These are phyloP conservation scores for Linderniella brevidens DNA, from an alignment of 257 asterid genomes.

Conservation along the genomic window DNA sequence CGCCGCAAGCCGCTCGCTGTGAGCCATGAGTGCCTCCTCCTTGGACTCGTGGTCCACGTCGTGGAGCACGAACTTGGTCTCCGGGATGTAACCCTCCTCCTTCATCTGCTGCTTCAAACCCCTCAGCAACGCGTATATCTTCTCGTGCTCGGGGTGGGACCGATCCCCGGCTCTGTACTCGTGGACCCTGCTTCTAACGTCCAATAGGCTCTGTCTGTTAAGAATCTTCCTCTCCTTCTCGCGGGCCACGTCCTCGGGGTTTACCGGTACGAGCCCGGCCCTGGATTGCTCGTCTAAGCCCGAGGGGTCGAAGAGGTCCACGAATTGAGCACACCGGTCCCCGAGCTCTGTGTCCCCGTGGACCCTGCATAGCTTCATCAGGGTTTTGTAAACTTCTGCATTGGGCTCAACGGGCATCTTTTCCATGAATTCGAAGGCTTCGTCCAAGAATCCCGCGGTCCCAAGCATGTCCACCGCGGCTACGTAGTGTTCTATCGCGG, in stretches of 20 bases:
- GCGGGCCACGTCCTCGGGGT: slow-evolving; percentile 29
- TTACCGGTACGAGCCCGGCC: slow-evolving; percentile 45
- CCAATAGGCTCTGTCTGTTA: slow-evolving; percentile 35
- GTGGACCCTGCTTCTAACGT: slow-evolving; percentile 37
- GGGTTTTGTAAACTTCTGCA: slow-evolving; percentile 45
- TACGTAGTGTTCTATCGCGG: slow-evolving; percentile 59
- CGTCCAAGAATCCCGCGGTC: slow-evolving; percentile 51
- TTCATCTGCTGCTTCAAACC: slow-evolving; percentile 67
- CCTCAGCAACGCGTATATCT: slow-evolving; percentile 35
- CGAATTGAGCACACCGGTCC: slow-evolving; percentile 53
- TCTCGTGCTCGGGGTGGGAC: slow-evolving; percentile 55
- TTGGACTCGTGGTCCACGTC: slow-evolving; percentile 70
- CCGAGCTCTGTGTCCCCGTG: slow-evolving; percentile 72
- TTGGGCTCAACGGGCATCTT: slow-evolving; percentile 47
- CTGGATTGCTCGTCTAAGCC: slow-evolving; percentile 48
- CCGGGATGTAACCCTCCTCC: slow-evolving; percentile 65
- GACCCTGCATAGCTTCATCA: slow-evolving; percentile 50
- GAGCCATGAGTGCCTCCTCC: slow-evolving; percentile 82
- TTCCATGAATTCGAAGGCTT: slow-evolving; percentile 66
- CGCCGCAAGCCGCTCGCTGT: slow-evolving; percentile 79
- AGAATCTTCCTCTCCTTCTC: slow-evolving; percentile 38
- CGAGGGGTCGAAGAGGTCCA: slow-evolving; percentile 43
- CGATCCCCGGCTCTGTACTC: slow-evolving; percentile 84
- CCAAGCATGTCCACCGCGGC: slow-evolving; percentile 62
- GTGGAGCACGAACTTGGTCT: slow-evolving; percentile 64